Evolutionary conservation across 2,329 filamentous ascomycete genomes (phyloP).

Genomic region (Pezicula carpinea): DNA sequence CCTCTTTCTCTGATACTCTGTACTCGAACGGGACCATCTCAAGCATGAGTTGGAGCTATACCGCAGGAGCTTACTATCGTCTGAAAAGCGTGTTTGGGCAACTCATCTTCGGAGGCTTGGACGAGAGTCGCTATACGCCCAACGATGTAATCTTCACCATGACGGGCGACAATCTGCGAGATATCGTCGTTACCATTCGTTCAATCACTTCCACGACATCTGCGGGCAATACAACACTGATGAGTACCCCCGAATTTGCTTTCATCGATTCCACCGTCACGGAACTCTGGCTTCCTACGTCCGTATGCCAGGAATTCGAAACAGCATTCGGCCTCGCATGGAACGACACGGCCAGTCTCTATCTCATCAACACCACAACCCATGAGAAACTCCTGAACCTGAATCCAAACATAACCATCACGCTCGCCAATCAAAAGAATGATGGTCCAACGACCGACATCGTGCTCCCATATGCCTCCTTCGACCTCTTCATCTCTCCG

Average conservation of each 20-base stretch:
- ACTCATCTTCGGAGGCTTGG: constrained; percentile 37
- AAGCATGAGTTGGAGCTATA: constrained; percentile 38
- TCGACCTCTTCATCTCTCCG: constrained; percentile 19
- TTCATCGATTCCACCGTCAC: constrained; percentile 31
- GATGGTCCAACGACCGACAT: constrained; percentile 18
- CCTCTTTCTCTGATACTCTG: constrained; percentile 32
- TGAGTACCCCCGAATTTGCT: constrained; percentile 16
- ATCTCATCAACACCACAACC: constrained; percentile 25
- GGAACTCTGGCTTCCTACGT: constrained; percentile 29
- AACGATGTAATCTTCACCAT: constrained; percentile 35
- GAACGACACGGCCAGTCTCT: constrained; percentile 23
- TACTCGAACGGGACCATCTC: constrained; percentile 32
- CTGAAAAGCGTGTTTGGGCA: constrained; percentile 31
- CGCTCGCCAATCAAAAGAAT: constrained; percentile 15
- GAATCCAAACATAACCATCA: constrained; percentile 28
- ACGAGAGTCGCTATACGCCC: constrained; percentile 33
- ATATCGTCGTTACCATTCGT: constrained; percentile 34
- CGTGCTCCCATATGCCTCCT: constrained; percentile 22
- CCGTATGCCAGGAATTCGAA: constrained; percentile 29
- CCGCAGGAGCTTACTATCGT: constrained; percentile 35
- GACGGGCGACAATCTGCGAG: constrained; percentile 33
- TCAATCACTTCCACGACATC: constrained; percentile 29
- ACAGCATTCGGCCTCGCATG: constrained; percentile 28
- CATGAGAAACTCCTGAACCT: constrained; percentile 21
- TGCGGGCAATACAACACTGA: constrained; percentile 15